These are phyloP conservation scores for Ziziphus jujuba DNA, from an alignment of 306 rosid genomes.

Conservation along the genomic window DNA sequence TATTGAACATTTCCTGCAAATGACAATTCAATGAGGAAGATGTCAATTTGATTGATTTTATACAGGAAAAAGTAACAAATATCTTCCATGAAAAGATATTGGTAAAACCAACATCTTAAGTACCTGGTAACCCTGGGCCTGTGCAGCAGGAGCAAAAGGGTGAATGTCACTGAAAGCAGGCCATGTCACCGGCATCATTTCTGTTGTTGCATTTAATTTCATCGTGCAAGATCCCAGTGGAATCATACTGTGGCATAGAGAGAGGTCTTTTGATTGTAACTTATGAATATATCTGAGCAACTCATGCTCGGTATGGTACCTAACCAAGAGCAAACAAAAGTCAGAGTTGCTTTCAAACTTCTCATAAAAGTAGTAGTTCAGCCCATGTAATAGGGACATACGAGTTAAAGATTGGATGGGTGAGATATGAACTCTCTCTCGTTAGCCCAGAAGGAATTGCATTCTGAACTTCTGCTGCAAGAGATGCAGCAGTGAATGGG, in stretches of 20 bases:
- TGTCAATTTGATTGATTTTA: conserved; percentile 29
- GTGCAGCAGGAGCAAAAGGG: conserved; percentile 92
- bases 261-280: conserved; percentile 89
- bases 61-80: conserved; percentile 23
- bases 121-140: conserved; percentile 97
- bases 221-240: conserved; percentile 98
- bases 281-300: conserved; percentile 76
- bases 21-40: conserved; percentile 12
- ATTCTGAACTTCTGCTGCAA: conserved; percentile 73
- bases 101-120: conserved; percentile 7
- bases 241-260: conserved; percentile 97
- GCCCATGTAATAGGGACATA: conserved; percentile 32
- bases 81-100: conserved; percentile 9
- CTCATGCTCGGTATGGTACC: conserved; percentile 98
- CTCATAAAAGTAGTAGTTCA: conserved; percentile 17
- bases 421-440: conserved; percentile 76
- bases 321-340: conserved; percentile 29
- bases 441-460: conserved; percentile 66
- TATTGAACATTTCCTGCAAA: conserved; percentile 86
- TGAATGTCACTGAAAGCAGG: conserved; percentile 78
- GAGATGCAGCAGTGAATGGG: conserved; percentile 86
- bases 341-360: conserved; percentile 27
- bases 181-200: conserved; percentile 99
- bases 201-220: conserved; percentile 96
- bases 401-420: conserved; percentile 94